Percentiles rank a stretch among this genome's conserved stretches.
Evolutionary conservation across 306 rosid genomes (phyloP).

Genomic region (Dalbergia oliveri): DNA sequence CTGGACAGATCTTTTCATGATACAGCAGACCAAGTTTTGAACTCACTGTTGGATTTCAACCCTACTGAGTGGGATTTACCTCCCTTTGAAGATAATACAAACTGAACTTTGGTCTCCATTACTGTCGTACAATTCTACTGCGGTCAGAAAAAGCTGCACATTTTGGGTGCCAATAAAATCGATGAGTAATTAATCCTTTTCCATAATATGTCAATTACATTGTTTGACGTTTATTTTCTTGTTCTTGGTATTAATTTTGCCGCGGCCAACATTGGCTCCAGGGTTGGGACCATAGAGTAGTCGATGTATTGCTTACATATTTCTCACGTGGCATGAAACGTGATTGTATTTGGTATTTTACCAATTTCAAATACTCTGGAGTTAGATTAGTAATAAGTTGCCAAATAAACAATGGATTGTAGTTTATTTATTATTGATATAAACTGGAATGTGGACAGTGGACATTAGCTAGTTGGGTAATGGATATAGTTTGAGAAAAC

Average conservation of each 20-base stretch:
- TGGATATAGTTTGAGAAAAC: too few relatives aligned
- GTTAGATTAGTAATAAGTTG: background rate
- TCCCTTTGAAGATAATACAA: constrained; percentile 69
- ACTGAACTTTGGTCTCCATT: constrained; percentile 43
- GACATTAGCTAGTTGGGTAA: background rate
- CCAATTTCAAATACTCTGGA: background rate
- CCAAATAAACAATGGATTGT: background rate
- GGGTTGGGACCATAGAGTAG: constrained; percentile 3
- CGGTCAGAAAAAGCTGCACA: constrained; percentile 25
- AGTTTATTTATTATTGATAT: background rate
- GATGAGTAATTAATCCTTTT: constrained; percentile 26
- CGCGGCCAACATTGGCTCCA: constrained; percentile 1
- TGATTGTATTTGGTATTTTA: background rate
- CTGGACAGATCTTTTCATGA: constrained; percentile 72
- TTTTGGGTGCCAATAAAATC: constrained; percentile 4
- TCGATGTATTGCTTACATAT: constrained; percentile 1
- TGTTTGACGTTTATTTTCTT: constrained; percentile 16
- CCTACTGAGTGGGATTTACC: constrained; percentile 90
- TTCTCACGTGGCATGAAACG: constrained; percentile 30
- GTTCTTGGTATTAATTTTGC: constrained; percentile 20
- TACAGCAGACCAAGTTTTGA: constrained; percentile 80
- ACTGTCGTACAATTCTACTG: background rate
- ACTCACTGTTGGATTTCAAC: constrained; percentile 80
- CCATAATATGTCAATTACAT: constrained; percentile 9
- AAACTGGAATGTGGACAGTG: background rate